Evolutionary conservation across 306 rosid species (phyloP).

Genomic region (Rubus idaeus): DNA sequence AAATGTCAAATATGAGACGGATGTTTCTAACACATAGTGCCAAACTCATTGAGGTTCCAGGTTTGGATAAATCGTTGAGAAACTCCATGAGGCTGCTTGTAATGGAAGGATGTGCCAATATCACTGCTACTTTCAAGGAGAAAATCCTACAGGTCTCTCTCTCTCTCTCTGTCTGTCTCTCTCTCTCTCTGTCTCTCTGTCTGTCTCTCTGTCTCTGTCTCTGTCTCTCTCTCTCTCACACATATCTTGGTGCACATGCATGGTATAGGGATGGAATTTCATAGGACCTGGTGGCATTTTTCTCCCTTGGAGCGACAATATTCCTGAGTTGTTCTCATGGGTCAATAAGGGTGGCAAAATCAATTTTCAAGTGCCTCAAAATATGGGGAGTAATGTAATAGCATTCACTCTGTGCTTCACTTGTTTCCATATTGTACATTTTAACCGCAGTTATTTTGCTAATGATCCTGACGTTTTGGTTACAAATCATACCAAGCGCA

Average conservation of each 20-base stretch:
- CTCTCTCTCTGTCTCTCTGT: not conserved
- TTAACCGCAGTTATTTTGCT: no score
- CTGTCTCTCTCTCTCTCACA: not conserved
- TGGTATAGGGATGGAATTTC: slow-evolving; percentile 20
- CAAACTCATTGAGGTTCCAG: slow-evolving; percentile 1
- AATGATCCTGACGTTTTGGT: not conserved
- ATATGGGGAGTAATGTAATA: not conserved
- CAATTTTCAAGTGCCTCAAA: not conserved
- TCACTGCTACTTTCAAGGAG: not conserved
- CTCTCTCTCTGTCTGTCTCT: slow-evolving; percentile 3
- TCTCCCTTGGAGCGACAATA: not conserved
- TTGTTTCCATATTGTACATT: no score
- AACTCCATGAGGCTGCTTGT: not conserved
- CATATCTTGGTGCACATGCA: not conserved
- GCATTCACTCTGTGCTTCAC: not conserved
- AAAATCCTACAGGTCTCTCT: slow-evolving; percentile 24
- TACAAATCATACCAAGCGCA: not conserved
- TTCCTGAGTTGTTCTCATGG: not conserved
- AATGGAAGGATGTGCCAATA: slow-evolving; percentile 9
- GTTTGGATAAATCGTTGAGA: not conserved
- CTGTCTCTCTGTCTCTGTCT: not conserved
- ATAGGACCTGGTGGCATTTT: not conserved
- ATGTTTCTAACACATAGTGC: slow-evolving; percentile 13
- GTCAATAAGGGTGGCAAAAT: not conserved
- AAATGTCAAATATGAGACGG: not conserved